A percentile compares a stretch with the other conserved stretches of the same genome.
Evolutionary conservation across 2,329 filamentous ascomycete genomes (phyloP).

Genomic region (Xylariaceae sp.): DNA sequence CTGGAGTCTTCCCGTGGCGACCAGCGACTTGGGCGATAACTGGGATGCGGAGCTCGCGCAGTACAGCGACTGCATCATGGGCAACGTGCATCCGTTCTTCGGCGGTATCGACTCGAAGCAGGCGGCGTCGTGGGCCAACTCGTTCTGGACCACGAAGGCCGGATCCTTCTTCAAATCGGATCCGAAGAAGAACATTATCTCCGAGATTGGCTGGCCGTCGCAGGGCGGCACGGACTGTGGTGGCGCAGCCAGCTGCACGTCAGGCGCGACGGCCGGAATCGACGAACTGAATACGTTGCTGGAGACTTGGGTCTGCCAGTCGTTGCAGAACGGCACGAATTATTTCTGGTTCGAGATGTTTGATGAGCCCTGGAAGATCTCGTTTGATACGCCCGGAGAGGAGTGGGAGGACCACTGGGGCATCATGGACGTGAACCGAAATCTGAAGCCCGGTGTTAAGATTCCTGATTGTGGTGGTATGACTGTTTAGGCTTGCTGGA

Average conservation of each 20-base stretch:
- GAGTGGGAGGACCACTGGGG: slow-evolving; percentile 97
- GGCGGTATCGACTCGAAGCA: slow-evolving; percentile 63
- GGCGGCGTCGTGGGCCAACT: slow-evolving; percentile 74
- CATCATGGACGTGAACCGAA: slow-evolving; percentile 76
- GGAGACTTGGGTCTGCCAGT: slow-evolving; percentile 76
- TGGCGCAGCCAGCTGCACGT: slow-evolving; percentile 48
- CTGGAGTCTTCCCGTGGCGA: slow-evolving; percentile 72
- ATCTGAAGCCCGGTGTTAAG: slow-evolving; percentile 74
- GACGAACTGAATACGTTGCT: slow-evolving; percentile 81
- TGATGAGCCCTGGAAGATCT: slow-evolving; percentile 90
- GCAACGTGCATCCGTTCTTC: slow-evolving; percentile 96
- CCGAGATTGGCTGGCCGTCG: slow-evolving; percentile 88
- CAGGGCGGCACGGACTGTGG: slow-evolving; percentile 77
- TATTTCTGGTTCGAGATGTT: slow-evolving; percentile 99
- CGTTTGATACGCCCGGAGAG: slow-evolving; percentile 61
- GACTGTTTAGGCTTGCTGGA: slow-evolving; percentile 43
- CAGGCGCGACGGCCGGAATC: slow-evolving; percentile 72
- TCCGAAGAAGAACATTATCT: slow-evolving; percentile 67
- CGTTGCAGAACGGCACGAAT: slow-evolving; percentile 74
- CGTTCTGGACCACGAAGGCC: slow-evolving; percentile 73
- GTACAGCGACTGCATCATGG: slow-evolving; percentile 84
- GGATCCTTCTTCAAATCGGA: slow-evolving; percentile 59
- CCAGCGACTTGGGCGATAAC: slow-evolving; percentile 82
- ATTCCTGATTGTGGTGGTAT: slow-evolving; percentile 84
- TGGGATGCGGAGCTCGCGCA: slow-evolving; percentile 68